Conservation (phyloP, 176 grass and related monocot genomes). For the Oryza rufipogon region DNA sequence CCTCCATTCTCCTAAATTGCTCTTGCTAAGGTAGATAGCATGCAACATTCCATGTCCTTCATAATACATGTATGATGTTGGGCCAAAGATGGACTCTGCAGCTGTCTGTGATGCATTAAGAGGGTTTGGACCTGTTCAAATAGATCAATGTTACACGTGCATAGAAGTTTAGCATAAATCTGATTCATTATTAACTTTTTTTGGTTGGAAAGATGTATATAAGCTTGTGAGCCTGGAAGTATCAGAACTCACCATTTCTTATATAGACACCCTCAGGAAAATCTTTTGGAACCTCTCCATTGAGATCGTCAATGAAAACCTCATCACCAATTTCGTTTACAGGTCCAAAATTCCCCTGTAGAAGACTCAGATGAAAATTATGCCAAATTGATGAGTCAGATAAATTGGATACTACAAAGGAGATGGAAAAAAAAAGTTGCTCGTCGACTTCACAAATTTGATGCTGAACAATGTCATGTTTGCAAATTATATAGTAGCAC, state of each 20-base stretch:
- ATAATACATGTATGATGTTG: too few relatives aligned
- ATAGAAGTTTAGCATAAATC: too few relatives aligned
- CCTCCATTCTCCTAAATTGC: too few relatives aligned
- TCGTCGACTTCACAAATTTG: neutral
- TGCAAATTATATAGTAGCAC: neutral
- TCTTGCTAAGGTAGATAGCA: too few relatives aligned
- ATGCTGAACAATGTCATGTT: neutral
- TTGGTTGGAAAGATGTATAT: too few relatives aligned
- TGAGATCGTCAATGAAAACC: neutral
- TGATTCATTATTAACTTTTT: too few relatives aligned
- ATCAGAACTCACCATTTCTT: conserved; percentile 34
- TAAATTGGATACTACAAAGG: neutral
- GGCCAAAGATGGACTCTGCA: too few relatives aligned
- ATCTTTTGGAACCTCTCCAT: conserved; percentile 10
- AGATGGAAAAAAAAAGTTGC: neutral
- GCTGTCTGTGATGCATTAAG: too few relatives aligned
- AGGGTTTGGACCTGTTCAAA: too few relatives aligned
- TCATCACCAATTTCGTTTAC: conserved; percentile 12
- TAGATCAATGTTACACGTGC: too few relatives aligned
- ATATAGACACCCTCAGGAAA: conserved; percentile 44
- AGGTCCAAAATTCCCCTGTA: conserved; percentile 40
- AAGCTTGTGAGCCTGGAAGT: neutral
- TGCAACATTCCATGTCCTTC: too few relatives aligned
- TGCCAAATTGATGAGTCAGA: neutral
- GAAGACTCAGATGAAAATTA: neutral